phyloP scores from a whole-genome alignment of 2,329 filamentous ascomycete species.

The Monilinia fructicola region DNA sequence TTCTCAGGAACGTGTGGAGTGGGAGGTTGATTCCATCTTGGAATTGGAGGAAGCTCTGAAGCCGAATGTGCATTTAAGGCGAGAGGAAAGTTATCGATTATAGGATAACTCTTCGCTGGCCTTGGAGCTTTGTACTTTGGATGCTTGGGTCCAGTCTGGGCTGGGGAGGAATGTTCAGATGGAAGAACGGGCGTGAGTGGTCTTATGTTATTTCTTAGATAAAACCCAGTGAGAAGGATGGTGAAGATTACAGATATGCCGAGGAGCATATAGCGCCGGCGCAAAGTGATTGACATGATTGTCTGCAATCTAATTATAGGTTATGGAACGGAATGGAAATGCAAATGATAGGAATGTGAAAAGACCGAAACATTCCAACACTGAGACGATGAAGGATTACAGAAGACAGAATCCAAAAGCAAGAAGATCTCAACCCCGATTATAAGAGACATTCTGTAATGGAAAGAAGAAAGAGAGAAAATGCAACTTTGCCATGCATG shows the following conservation, averaged over 20 bases:
- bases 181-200: background rate
- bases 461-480: background rate
- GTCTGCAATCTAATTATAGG: conserved; percentile 5
- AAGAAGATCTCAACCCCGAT: background rate
- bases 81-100: conserved; percentile 37
- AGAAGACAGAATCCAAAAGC: background rate
- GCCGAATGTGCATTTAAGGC: conserved; percentile 32
- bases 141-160: conserved; percentile 11
- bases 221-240: conserved; percentile 7
- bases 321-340: conserved; percentile 8
- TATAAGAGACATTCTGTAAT: background rate
- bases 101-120: conserved; percentile 26
- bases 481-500: background rate
- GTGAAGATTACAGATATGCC: background rate
- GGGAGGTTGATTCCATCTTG: conserved; percentile 48
- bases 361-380: conserved; percentile 1
- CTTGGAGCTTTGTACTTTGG: conserved; percentile 28
- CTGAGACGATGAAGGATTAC: background rate
- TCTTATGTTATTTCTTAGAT: background rate
- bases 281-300: conserved; percentile 3
- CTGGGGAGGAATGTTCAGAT: background rate
- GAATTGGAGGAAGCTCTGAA: conserved; percentile 44
- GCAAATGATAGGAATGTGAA: conserved; percentile 2
- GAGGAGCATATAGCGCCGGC: conserved; percentile 15
- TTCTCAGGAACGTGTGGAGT: conserved; percentile 43